These are phyloP conservation scores for Ambrosia trifida DNA, from an alignment of 129 eudicot species.

Conservation along the genomic window DNA sequence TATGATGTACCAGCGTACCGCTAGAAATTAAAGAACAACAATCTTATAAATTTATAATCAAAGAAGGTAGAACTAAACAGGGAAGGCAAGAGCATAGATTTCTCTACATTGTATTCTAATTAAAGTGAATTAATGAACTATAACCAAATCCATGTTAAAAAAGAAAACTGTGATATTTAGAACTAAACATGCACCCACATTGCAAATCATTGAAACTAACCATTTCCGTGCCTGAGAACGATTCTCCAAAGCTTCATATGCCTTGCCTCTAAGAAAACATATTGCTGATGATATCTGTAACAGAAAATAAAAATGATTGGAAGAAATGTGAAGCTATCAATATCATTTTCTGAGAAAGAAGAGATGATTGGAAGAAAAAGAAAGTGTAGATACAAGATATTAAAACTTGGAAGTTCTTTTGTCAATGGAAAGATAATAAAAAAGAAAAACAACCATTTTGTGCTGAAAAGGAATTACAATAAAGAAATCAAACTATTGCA, in stretches of 20 bases:
- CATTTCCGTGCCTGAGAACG: slow-evolving; percentile 92
- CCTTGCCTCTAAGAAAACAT: slow-evolving; percentile 95
- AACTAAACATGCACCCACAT: slow-evolving; percentile 14
- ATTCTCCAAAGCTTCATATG: slow-evolving; percentile 91
- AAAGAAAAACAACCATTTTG: neutral
- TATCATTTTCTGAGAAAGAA: slow-evolving; percentile 16
- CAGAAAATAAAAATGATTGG: slow-evolving; percentile 14
- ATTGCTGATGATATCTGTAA: slow-evolving; percentile 87
- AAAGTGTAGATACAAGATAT: neutral
- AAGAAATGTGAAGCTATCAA: slow-evolving; percentile 4
- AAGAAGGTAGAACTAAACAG: slow-evolving; percentile 1
- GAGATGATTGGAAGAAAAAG: neutral
- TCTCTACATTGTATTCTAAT: neutral
- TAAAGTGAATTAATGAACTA: neutral
- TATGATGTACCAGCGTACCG: neutral
- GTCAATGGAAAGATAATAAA: neutral
- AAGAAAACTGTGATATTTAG: neutral
- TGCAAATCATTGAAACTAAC: slow-evolving; percentile 49
- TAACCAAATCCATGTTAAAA: neutral
- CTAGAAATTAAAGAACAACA: neutral
- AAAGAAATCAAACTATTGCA: neutral
- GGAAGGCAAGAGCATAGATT: slow-evolving; percentile 9
- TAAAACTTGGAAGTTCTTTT: neutral
- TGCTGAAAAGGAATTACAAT: slow-evolving; percentile 2
- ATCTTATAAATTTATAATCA: neutral